A percentile compares a stretch with the other conserved stretches of the same genome.
phyloP scores from a whole-genome alignment of 495 filamentous ascomycete species.

The Aspergillus cristatus region DNA sequence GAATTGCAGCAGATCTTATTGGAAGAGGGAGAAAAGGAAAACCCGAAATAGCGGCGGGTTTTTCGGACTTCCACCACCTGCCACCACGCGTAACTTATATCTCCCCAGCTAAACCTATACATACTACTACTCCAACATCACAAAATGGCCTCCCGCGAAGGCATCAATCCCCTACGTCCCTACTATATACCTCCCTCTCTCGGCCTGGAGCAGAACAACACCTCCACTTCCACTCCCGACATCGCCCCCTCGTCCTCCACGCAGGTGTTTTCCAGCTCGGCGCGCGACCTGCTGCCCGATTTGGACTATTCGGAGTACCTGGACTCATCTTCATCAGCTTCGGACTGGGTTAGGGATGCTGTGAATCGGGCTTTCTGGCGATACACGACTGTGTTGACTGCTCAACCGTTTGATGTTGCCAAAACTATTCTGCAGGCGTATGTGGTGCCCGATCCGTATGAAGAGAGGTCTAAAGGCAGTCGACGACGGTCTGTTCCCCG shows the following conservation, averaged over 20 bases:
- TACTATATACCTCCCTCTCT: slow-evolving; percentile 89
- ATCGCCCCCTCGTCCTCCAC: slow-evolving; percentile 29
- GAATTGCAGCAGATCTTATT: not conserved
- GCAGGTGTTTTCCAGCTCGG: slow-evolving; percentile 56
- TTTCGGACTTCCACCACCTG: slow-evolving; percentile 10
- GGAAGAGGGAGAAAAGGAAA: slow-evolving; percentile 10
- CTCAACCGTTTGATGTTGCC: slow-evolving; percentile 95
- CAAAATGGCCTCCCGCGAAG: slow-evolving; percentile 39
- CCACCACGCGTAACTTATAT: slow-evolving; percentile 2
- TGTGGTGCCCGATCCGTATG: slow-evolving; percentile 31
- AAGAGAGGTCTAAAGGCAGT: slow-evolving; percentile 4
- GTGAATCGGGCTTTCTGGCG: slow-evolving; percentile 77
- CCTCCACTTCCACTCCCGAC: slow-evolving; percentile 14
- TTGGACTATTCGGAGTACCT: slow-evolving; percentile 86
- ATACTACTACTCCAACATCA: not conserved
- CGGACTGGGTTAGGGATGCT: slow-evolving; percentile 60
- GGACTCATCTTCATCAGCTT: slow-evolving; percentile 63
- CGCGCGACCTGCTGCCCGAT: slow-evolving; percentile 75
- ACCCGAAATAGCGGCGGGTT: slow-evolving; percentile 15
- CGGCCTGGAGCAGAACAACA: slow-evolving; percentile 35
- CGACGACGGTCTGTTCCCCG: slow-evolving; percentile 19
- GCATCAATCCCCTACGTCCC: slow-evolving; percentile 82
- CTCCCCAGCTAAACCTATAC: slow-evolving; percentile 8
- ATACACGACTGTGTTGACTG: slow-evolving; percentile 71
- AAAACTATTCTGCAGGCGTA: slow-evolving; percentile 86